Base-by-base conservation (phyloP, 1,139 yeast species). In the Zygoascus sp. region DNA sequence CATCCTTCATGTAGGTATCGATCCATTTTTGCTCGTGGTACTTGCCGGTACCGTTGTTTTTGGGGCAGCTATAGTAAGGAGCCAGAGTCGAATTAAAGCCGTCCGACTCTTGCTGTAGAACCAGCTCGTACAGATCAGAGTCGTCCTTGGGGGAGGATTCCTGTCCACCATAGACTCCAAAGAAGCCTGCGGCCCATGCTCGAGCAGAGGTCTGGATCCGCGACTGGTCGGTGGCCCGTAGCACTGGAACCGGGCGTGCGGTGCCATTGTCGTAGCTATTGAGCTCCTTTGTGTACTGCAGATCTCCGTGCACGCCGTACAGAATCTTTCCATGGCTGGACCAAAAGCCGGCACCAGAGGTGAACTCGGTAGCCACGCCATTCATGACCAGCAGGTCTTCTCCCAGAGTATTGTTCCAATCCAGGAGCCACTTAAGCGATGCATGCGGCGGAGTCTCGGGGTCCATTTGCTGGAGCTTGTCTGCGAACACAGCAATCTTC, bases 111-210 rank as follows among this genome's bases (percentile, higher is more conserved):
- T 57, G 56, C 58, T 64, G 63, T 10, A 66, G 56, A 23, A 68
- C 57, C 42, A 69, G 55, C 16, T 54, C 53, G 55, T 67, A 69
- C 13, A 58, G 46, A n/a, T 63, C 61, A 19, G 56, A 58, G 32
- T 58, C 54, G 27, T 57, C 59, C 7, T 51, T 54, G 10, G 63
- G 58, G 5, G 64, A 49, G 17, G 65, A 57, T 13, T 44, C 54
- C 47, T 61, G 64, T 15, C 64, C 64, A 20, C 68, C 68, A 49
- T 66, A 65, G 15, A 63, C 54, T 28, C 73, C 73, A 51, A 69
- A 69, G 50, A 69, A 69, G 9, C 74, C 74, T 4, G 73, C 73
- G 2, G 74, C 73, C 74, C 74, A 69, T 0, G 73, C 69, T 32
- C 61, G 55, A 2, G 73, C 73, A 15, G 72, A 67, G 22, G 71